Conservation (phyloP, 768 basidiomycete species). For the Thelephora aurantiotincta region DNA sequence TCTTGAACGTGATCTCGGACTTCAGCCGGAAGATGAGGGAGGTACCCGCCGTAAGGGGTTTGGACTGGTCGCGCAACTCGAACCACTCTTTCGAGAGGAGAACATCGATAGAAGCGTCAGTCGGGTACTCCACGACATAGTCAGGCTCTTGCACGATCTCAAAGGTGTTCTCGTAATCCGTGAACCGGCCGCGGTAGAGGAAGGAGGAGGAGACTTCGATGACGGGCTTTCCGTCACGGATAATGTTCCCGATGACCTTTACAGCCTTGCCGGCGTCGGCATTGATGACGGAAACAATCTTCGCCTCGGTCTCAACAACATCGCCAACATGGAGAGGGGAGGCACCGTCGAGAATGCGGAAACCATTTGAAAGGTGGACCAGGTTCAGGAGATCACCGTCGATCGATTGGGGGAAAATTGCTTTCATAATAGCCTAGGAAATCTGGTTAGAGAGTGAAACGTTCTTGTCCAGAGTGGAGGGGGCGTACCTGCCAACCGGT, state of each 20-base stretch:
- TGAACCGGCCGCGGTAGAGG: constrained; percentile 91
- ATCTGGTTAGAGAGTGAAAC: constrained; percentile 2
- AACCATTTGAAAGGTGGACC: constrained; percentile 95
- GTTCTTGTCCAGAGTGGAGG: no score
- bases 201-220: constrained; percentile 93
- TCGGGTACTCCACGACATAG: constrained; percentile 62
- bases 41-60: constrained; percentile 66
- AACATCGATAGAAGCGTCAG: constrained; percentile 76
- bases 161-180: constrained; percentile 92
- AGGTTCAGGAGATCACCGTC: constrained; percentile 93
- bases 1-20: constrained; percentile 83
- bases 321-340: constrained; percentile 73
- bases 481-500: constrained; percentile 88
- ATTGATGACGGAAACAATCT: constrained; percentile 82
- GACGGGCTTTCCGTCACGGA: constrained; percentile 63
- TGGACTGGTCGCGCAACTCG: constrained; percentile 77
- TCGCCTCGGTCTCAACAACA: constrained; percentile 79
- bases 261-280: constrained; percentile 88
- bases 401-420: constrained; percentile 86
- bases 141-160: constrained; percentile 84
- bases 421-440: constrained; percentile 93
- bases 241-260: constrained; percentile 74
- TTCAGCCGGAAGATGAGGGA: constrained; percentile 81
- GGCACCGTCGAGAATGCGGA: constrained; percentile 74
- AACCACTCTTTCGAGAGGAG: constrained; percentile 97